phyloP scores from a whole-genome alignment of 768 basidiomycete genomes.

The Leccinum uliginosum region DNA sequence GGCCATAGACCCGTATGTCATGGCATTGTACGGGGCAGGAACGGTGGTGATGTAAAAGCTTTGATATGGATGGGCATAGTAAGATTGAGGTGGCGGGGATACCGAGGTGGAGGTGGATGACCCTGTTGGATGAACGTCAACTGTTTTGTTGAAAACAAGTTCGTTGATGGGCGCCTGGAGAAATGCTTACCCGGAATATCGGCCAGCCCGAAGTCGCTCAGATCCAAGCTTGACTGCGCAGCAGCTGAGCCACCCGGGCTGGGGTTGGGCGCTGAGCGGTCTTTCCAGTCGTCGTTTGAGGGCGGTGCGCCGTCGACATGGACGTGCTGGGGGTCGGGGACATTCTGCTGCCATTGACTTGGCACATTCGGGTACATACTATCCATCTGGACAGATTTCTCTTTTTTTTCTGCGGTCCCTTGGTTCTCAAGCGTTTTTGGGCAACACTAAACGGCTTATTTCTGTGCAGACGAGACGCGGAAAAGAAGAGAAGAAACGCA shows the following conservation, averaged over 20 bases:
- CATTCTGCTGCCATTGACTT: conserved; percentile 38
- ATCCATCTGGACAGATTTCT: conserved; percentile 38
- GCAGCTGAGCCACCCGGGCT: conserved; percentile 26
- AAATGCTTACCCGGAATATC: conserved; percentile 41
- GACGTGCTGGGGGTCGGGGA: conserved; percentile 31
- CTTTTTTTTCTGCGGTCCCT: conserved; percentile 35
- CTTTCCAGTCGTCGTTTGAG: conserved; percentile 40
- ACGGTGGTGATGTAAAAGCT: conserved; percentile 39
- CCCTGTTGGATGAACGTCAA: conserved; percentile 21
- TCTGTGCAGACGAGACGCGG: conserved; percentile 38
- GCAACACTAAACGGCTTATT: conserved; percentile 44
- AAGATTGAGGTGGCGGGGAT: conserved; percentile 37
- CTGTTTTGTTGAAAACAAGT: not conserved
- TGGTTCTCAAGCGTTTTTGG: conserved; percentile 41
- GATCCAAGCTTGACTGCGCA: conserved; percentile 34
- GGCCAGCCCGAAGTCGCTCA: conserved; percentile 41
- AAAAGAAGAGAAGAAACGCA: conserved; percentile 34
- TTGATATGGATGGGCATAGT: conserved; percentile 40
- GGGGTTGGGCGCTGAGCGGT: conserved; percentile 24
- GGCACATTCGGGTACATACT: conserved; percentile 45
- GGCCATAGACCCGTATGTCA: conserved; percentile 47
- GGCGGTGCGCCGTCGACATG: conserved; percentile 27
- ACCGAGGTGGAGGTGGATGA: conserved; percentile 39
- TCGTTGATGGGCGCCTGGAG: conserved; percentile 27
- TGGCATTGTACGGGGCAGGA: conserved; percentile 47